Evolutionary conservation across 2,329 filamentous ascomycete species (phyloP).

Genomic region (Xylaria sp.): DNA sequence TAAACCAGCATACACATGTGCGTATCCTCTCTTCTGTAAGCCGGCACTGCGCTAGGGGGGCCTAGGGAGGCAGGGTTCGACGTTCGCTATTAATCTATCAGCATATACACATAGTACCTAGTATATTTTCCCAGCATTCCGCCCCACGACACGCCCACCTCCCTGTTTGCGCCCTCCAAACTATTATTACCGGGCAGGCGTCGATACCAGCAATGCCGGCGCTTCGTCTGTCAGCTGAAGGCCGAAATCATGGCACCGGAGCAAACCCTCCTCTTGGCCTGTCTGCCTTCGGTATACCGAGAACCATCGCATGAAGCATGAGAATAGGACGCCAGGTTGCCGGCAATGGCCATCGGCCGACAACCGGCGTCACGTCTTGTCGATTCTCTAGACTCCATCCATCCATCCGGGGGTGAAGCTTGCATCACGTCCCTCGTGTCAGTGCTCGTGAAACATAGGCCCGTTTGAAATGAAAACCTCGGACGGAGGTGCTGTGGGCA

Average conservation of each 20-base stretch:
- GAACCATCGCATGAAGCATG: neutral
- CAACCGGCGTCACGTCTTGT: neutral
- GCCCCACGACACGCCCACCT: no score
- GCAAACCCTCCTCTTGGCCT: neutral
- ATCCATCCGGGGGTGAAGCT: neutral
- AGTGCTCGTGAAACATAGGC: conserved; percentile 1
- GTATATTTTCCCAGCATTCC: no score
- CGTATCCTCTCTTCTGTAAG: no score
- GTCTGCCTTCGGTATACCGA: conserved; percentile 3
- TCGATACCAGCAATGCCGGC: neutral
- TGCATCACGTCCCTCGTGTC: conserved; percentile 6
- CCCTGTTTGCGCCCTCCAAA: no score
- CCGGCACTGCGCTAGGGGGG: no score
- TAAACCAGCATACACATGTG: no score
- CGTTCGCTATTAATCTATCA: no score
- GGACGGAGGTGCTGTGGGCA: conserved; percentile 10
- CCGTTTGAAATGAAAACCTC: conserved; percentile 7
- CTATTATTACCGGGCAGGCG: neutral
- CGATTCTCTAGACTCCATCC: neutral
- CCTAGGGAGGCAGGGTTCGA: no score
- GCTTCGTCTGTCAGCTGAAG: neutral
- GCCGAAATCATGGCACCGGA: conserved; percentile 1
- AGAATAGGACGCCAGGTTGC: neutral
- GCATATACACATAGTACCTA: no score
- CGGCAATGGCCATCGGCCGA: neutral